A percentile compares a stretch with the other conserved stretches of the same genome.
These are phyloP conservation scores for Rhexocercosporidium sp. DNA, from an alignment of 2,329 filamentous ascomycete species.

Conservation along the genomic window DNA sequence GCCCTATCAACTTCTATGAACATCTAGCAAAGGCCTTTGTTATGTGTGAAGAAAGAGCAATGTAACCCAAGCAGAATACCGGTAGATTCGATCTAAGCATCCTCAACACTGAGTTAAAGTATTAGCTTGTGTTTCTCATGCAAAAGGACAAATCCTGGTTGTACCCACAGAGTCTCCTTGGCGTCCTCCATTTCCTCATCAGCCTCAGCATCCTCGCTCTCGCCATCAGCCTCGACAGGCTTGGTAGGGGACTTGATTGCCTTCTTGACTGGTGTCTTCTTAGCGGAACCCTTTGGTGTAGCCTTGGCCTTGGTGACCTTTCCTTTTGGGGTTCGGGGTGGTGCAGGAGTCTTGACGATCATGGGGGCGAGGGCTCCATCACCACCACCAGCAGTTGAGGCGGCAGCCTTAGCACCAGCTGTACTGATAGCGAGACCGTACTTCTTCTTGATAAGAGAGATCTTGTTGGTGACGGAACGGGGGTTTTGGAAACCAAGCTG, in stretches of 20 bases:
- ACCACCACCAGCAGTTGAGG: not conserved
- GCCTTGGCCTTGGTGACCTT: constrained; percentile 35
- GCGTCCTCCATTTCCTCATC: not conserved
- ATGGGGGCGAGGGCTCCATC: not conserved
- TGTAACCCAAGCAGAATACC: not conserved
- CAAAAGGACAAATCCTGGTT: too few relatives aligned
- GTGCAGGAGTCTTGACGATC: constrained; percentile 2
- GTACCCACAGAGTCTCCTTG: not conserved
- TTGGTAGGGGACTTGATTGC: not conserved
- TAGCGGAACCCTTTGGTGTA: not conserved
- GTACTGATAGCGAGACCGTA: constrained; percentile 19
- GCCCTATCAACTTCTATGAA: not conserved
- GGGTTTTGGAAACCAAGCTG: constrained; percentile 29
- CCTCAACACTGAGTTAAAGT: not conserved
- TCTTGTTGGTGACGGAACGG: constrained; percentile 35
- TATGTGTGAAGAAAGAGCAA: not conserved
- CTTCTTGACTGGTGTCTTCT: constrained; percentile 15
- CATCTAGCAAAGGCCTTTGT: constrained; percentile 1
- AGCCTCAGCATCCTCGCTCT: not conserved
- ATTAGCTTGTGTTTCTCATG: not conserved
- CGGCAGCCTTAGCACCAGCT: not conserved
- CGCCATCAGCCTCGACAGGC: not conserved
- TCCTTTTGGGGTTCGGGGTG: constrained; percentile 10
- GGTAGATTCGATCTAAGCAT: not conserved
- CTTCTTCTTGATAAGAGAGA: constrained; percentile 37